These are phyloP conservation scores for Naganishia albida DNA, from an alignment of 1,284 basidiomycete genomes.

Conservation along the genomic window DNA sequence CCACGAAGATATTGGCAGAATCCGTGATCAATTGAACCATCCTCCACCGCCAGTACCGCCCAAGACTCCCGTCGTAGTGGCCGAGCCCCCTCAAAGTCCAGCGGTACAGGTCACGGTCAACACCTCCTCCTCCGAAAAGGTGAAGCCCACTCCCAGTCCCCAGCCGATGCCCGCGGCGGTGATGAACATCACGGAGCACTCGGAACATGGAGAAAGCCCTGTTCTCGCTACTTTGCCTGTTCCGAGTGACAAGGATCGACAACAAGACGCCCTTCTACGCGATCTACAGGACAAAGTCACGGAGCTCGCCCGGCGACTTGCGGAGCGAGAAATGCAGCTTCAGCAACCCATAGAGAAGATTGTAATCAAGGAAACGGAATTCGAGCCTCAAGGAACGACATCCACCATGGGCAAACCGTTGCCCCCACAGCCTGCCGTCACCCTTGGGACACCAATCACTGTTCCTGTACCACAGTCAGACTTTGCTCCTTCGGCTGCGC, in stretches of 20 bases:
- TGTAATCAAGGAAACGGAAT: constrained; percentile 26
- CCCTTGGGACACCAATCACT: constrained; percentile 12
- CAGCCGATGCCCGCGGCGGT: constrained; percentile 29
- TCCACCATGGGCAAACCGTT: background rate
- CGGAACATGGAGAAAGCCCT: constrained; percentile 35
- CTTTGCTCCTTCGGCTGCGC: constrained; percentile 9
- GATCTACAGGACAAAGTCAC: constrained; percentile 42
- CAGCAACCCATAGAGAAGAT: constrained; percentile 20
- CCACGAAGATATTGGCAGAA: constrained; percentile 44
- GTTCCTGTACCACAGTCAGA: constrained; percentile 7
- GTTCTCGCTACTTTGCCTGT: constrained; percentile 18
- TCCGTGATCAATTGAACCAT: constrained; percentile 44
- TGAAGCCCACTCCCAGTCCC: constrained; percentile 32
- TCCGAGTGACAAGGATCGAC: constrained; percentile 39
- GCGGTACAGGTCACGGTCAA: constrained; percentile 13
- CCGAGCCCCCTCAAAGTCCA: constrained; percentile 40
- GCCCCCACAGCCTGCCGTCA: constrained; percentile 3
- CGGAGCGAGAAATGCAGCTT: constrained; percentile 3
- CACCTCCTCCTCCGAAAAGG: background rate
- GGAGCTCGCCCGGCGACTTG: constrained; percentile 17
- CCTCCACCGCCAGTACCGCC: constrained; percentile 41
- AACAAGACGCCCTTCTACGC: constrained; percentile 46
- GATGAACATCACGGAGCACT: constrained; percentile 33
- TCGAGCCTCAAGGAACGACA: constrained; percentile 1
- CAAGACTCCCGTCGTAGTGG: constrained; percentile 41